Evolutionary conservation across 148 eudicot genomes (phyloP), one percentile per base, ranked within the genome.

Genomic region (Chenopodium formosanum): DNA sequence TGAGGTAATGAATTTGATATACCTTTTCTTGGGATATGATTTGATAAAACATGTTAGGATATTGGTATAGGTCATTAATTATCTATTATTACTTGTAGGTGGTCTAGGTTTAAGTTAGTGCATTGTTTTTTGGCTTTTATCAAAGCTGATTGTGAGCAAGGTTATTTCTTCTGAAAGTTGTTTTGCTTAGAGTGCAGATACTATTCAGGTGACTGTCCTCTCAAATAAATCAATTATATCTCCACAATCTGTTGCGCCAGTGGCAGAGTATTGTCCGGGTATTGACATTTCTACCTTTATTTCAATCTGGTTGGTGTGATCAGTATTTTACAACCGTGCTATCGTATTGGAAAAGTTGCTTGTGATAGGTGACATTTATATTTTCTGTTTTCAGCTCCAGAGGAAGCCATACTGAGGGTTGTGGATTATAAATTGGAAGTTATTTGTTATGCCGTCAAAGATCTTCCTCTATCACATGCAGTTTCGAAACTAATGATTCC

Each of bases 261-360:
- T 87, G 74, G 97, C 91, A 12, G 89, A 92, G 82, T 92, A 88
- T 77, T 90, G 81, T 86, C 95, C 97, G 80, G 99, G 99, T 94
- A 92, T 69, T n/a, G 37, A 72, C 29, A 60, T 66, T 34, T 68
- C 69, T 77, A 22, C 17, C 31, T 78, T 4, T 63, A 65, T 19
- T 65, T 71, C 62, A 66, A 74, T 78, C 17, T 23, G 37, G 8
- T 80, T 17, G 44, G 64, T 34, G 16, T 46, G 9, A 52, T 29
- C 53, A n/a, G 37, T 56, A 47, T 58, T 23, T 37, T 4, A 8
- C 23, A 9, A 75, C 62, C 4, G 46, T 62, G 34, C 31, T 77
- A 29, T 78, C 16, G 17, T 34, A 27, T 25, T 56, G 32, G 66
- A 48, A 73, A 29, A 25, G 34, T 80, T 74, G 65, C 63, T 62